Evolutionary conservation across 176 grass and related monocot genomes (phyloP), one percentile per base, ranked within the genome.

Genomic region (Cymbopogon citratus): DNA sequence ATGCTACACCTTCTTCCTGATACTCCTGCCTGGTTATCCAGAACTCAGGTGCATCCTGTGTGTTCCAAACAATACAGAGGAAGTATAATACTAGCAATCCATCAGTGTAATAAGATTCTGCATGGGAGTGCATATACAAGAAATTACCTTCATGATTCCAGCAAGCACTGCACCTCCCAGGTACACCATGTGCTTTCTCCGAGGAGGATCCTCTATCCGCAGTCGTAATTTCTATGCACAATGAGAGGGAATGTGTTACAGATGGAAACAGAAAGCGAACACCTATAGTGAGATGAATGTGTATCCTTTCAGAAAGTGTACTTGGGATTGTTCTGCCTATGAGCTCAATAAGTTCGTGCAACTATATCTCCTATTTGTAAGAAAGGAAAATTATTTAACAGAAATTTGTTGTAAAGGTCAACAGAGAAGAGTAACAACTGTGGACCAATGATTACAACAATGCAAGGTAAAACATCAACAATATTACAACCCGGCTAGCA

Each of bases 101-200:
- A 66, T 7, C 12, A 72, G 26, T 26, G 29, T 15, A 68, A 29
- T 40, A 13, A 3, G 12, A 25, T 44, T 72, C 24, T 45, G 0
- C n/a, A 13, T 84, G 45, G 41, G 33, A 21, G 41, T 29, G 11
- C 26, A 14, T 64, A 46, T 16, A 60, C 12, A 31, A 49, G 34
- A 75, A 75, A 52, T 21, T 71, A 99, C 96, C 91, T 98, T 98
- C 96, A 95, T 99, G 73, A 99, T 99, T 85, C 96, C 90, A 88
- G 96, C 92, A 29, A 99, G 96, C 34, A 99, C 92, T 19, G 92
- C 91, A 80, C 92, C 96, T 80, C 96, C 92, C 43, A 95, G 78
- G 84, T 95, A 99, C 46, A 99, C 96, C 92, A 95, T 99, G 78
- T 99, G 96, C 74, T 99, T 99, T 84, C 90, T 93, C 56, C 92